Evolutionary conservation across 371 early-diverging fungal species (phyloP), one percentile per base, ranked within the genome.

Genomic region (Batkoa obscura): DNA sequence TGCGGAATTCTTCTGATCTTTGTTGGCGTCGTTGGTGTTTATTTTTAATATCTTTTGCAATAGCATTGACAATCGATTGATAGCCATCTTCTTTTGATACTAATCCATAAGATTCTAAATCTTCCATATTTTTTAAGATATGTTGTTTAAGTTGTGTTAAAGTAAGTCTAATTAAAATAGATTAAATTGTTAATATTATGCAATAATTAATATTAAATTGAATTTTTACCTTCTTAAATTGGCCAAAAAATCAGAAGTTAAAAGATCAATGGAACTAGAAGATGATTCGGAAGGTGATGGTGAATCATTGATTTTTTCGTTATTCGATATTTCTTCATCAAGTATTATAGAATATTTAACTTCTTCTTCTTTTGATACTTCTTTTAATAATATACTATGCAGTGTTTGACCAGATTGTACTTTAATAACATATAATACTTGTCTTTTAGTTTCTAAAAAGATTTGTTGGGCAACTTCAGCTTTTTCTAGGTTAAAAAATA

Each of bases 41-140:
- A 57, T 86, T 90, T 23, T 90, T 79, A 68, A 98, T 89, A 63
- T 94, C 94, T 50, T 70, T 72, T 0, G 89, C 94, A 62, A 97
- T 91, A 51, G 84, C 71, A 59, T 87, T 91, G 48, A 97, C 72
- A 70, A 97, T 79, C 34, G 81, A 84, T 67, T 94, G 94, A 66
- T 90, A 93, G 23, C 69, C 67, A 50, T 70, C 66, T 58, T 67
- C 60, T 23, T 67, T 56, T 2, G 62, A 62, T 9, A 84, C 76
- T 63, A 72, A 69, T 12, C 76, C 75, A 33, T 74, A 75, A 2
- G 67, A 66, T 65, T 89, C 88, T n/a, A 89, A 72, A 42, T 73
- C 69, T 30, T 76, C 70, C 78, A 89, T 80, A 31, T 79, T 76
- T 62, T 81, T 80, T 31, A 83, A 43, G n/a, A 61, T 57, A 5